phyloP scores from a whole-genome alignment of 805 yeast genomes.

The Spencermartinsiella europaea region DNA sequence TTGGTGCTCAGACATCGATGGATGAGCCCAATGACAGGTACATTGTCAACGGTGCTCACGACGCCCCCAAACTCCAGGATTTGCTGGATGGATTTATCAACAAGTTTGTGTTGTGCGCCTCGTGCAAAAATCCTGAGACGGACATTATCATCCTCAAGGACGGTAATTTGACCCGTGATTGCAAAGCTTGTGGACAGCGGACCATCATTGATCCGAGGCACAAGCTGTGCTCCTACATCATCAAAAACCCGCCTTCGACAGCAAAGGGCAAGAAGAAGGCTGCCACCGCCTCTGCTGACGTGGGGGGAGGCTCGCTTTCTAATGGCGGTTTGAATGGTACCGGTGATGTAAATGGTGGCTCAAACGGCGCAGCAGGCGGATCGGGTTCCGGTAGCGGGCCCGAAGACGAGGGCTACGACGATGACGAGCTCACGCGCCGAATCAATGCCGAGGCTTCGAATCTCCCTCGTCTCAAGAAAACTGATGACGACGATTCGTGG shows the following conservation, averaged over 20 bases:
- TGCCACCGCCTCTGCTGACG: conserved; percentile 82
- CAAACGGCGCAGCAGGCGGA: conserved; percentile 34
- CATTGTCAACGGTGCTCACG: conserved; percentile 93
- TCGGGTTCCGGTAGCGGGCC: conserved; percentile 28
- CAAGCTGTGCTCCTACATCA: conserved; percentile 77
- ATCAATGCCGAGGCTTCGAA: conserved; percentile 81
- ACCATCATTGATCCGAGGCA: conserved; percentile 79
- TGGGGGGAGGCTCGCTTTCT: conserved; percentile 72
- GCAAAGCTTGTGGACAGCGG: conserved; percentile 97
- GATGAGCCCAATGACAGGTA: conserved; percentile 79
- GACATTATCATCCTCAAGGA: conserved; percentile 76
- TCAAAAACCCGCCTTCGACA: conserved; percentile 73
- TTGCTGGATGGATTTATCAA: conserved; percentile 88
- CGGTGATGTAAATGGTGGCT: conserved; percentile 62
- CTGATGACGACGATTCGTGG: conserved; percentile 82
- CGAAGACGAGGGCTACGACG: conserved; percentile 46
- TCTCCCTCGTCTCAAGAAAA: conserved; percentile 51
- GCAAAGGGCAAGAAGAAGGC: conserved; percentile 51
- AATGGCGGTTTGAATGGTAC: conserved; percentile 25
- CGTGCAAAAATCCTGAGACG: conserved; percentile 97
- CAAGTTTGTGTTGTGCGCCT: conserved; percentile 88
- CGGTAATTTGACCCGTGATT: conserved; percentile 77
- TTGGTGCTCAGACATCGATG: conserved; percentile 92
- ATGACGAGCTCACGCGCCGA: conserved; percentile 69
- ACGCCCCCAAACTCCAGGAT: conserved; percentile 85